phyloP scores from a whole-genome alignment of 306 rosid species.

The barrel medic (Medicago truncatula) region MtrunA17r5.0-ANR NC_053046.1:9668001-9668500 shows the following conservation, averaged over 20 bases:
- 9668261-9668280: constrained; percentile 22
- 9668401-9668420: constrained; percentile 71
- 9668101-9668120: constrained; percentile 65
- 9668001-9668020: background rate
- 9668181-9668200: constrained; percentile 93
- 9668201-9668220: constrained; percentile 89
- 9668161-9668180: constrained; percentile 96
- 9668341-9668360: background rate
- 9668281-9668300: constrained; percentile 26
- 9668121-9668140: constrained; percentile 85
- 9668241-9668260: constrained; percentile 3
- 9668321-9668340: constrained; percentile 17
- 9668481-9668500: background rate
- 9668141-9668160: constrained; percentile 94
- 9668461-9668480: constrained; percentile 84
- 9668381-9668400: constrained; percentile 82
- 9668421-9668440: constrained; percentile 82
- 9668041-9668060: background rate
- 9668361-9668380: constrained; percentile 39
- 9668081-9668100: constrained; percentile 57
- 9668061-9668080: constrained; percentile 37
- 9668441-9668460: constrained; percentile 80
- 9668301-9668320: background rate
- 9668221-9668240: constrained; percentile 97
- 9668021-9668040: background rate